Conservation (phyloP, 306 rosid species). For the Prunus mira region DNA sequence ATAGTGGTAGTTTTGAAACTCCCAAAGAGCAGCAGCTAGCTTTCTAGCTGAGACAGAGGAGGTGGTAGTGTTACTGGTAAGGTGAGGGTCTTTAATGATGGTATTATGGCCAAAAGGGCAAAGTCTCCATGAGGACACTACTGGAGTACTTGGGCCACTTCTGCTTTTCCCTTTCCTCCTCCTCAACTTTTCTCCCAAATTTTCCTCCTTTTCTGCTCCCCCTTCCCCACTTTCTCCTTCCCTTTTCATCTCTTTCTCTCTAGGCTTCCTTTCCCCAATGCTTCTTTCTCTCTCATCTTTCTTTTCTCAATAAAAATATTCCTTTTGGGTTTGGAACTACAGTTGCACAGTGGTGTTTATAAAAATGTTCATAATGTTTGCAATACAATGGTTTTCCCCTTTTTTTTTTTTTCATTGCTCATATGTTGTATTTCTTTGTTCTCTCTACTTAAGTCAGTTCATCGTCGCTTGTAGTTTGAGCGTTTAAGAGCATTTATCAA, state of each 20-base stretch:
- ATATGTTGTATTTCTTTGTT: background rate
- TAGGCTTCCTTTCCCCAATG: slow-evolving; percentile 1
- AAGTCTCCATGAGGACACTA: slow-evolving; percentile 51
- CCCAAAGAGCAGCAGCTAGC: slow-evolving; percentile 91
- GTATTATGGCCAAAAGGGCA: slow-evolving; percentile 24
- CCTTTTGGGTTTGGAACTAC: background rate
- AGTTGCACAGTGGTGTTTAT: background rate
- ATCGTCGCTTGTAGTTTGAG: too few species aligned
- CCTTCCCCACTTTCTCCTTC: slow-evolving; percentile 39
- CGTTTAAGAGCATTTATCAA: too few species aligned
- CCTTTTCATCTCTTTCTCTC: slow-evolving; percentile 36
- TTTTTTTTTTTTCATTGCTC: background rate
- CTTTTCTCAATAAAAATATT: background rate
- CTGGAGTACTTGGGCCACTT: slow-evolving; percentile 67
- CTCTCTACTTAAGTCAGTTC: background rate
- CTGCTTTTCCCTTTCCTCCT: slow-evolving; percentile 53
- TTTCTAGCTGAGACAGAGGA: slow-evolving; percentile 50
- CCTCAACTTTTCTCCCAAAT: slow-evolving; percentile 63
- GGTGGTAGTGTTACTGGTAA: background rate
- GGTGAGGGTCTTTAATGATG: slow-evolving; percentile 28
- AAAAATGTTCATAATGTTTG: background rate
- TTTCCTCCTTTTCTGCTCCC: slow-evolving; percentile 77
- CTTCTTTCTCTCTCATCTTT: slow-evolving; percentile 20
- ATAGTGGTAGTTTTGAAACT: slow-evolving; percentile 40
- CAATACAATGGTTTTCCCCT: background rate